Evolutionary conservation across 148 eudicot species (phyloP).

Genomic region (Pouteria glomerata): DNA sequence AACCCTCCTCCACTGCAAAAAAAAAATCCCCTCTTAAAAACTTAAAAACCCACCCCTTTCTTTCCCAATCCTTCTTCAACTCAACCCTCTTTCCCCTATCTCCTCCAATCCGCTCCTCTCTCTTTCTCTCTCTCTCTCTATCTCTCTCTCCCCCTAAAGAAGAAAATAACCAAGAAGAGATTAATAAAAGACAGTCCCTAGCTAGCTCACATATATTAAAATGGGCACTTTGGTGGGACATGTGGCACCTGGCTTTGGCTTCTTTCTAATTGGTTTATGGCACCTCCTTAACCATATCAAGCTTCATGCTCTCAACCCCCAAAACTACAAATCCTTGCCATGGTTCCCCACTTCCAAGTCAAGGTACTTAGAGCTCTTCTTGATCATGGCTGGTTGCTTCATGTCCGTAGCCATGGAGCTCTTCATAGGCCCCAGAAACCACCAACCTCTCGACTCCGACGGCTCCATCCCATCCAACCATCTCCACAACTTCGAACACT

Average conservation of each 20-base stretch:
- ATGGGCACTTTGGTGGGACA: conserved; percentile 80
- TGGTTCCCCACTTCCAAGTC: conserved; percentile 64
- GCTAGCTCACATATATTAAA: too few species aligned
- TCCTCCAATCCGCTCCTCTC: background rate
- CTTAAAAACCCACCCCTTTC: too few species aligned
- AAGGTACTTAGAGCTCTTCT: too few species aligned
- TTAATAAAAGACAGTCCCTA: too few species aligned
- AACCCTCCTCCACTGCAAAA: too few species aligned
- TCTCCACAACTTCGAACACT: too few species aligned
- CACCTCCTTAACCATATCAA: too few species aligned
- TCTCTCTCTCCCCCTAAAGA: background rate
- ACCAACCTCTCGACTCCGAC: conserved; percentile 73
- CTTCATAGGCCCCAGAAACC: conserved; percentile 57
- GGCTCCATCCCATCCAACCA: too few species aligned
- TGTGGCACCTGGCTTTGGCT: conserved; percentile 72
- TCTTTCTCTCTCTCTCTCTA: background rate
- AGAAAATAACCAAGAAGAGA: background rate
- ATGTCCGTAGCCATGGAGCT: conserved; percentile 70
- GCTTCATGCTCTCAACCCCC: conserved; percentile 84
- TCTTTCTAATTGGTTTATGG: conserved; percentile 54
- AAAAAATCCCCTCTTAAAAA: conserved; percentile 2
- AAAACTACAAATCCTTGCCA: conserved; percentile 39
- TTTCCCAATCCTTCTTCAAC: background rate
- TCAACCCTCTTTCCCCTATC: background rate
- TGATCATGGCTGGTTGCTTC: conserved; percentile 45